Evolutionary conservation across 1,139 yeast species (phyloP), one percentile per base, ranked within the genome.

Genomic region (Scheffersomyces illinoinensis): DNA sequence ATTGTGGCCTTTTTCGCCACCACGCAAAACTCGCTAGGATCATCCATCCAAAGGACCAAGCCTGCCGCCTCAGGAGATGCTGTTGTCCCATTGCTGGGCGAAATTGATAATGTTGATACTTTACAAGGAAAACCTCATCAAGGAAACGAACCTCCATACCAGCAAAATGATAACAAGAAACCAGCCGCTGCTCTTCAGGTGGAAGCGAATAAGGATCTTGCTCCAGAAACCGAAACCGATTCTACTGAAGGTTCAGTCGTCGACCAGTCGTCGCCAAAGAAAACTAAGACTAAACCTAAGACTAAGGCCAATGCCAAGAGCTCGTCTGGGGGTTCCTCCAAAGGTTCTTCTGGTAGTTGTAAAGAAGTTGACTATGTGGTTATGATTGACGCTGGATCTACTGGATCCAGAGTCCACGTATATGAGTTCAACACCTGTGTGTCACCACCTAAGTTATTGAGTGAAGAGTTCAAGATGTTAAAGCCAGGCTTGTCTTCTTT

Each of bases 331-430:
- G 47, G 26, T 18, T 18, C 59, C 23, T 52, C 50, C 21, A 49
- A 56, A 24, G 47, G 56, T 4, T 49, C 59, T 4, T 61, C 57
- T 47, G 61, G 61, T 18, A 59, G 61, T 18, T 77, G 83, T 63
- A 69, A 72, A 54, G 72, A 76, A 55, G 71, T 71, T 24, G 77
- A 77, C 54, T 81, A 69, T 63, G 98, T 93, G 48, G 85, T 95
- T 39, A 92, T 95, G 97, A 81, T 95, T 57, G 99, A 95, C 76
- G 99, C 98, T 2, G 99, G 99, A 17, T 92, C 98, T 2, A 90
- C 97, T 7, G 99, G 99, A 46, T 93, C 98, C 26, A 88, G 99
- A 73, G 91, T 95, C 48, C 99, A 95, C 73, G 89, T 95, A 48
- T 95, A 95, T 76, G 88, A 90, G 70, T 95, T 95, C 77, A 91